A percentile compares a stretch with the other conserved stretches of the same genome.
These are phyloP conservation scores for Rhododendron molle DNA, from an alignment of 148 eudicot species.

Conservation along the genomic window DNA sequence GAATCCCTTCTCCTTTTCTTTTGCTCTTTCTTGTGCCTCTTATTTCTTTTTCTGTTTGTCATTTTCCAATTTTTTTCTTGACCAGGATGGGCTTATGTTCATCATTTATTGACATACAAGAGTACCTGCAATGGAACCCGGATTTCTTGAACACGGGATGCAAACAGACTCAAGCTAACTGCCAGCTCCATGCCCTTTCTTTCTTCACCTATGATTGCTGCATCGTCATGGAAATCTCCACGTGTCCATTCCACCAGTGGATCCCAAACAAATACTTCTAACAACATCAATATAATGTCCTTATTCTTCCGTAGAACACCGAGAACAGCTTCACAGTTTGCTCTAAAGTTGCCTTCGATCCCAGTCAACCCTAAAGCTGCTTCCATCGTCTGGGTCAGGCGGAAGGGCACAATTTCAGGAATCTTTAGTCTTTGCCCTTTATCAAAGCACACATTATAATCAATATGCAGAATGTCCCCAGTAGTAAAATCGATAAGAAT, in stretches of 20 bases:
- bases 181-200: constrained; percentile 99
- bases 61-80: neutral
- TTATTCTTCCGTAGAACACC: constrained; percentile 76
- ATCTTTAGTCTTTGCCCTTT: constrained; percentile 91
- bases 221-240: constrained; percentile 96
- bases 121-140: constrained; percentile 94
- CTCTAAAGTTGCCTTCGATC: constrained; percentile 84
- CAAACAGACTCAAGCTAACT: constrained; percentile 97
- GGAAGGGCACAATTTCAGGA: constrained; percentile 98
- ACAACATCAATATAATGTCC: constrained; percentile 79
- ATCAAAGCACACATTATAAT: constrained; percentile 98
- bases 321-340: constrained; percentile 92
- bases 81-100: neutral
- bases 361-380: constrained; percentile 93
- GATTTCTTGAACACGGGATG: constrained; percentile 98
- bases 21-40: neutral
- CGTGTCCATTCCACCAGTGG: constrained; percentile 99
- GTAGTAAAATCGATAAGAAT: constrained; percentile 76
- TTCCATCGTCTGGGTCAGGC: constrained; percentile 93
- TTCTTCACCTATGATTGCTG: constrained; percentile 96
- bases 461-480: constrained; percentile 95
- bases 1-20: neutral
- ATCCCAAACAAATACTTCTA: constrained; percentile 98
- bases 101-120: constrained; percentile 3
- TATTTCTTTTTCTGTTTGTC: neutral